Evolutionary conservation across 2,329 filamentous ascomycete genomes (phyloP), one percentile per base, ranked within the genome.

Genomic region (Hymenoscyphus albidus): DNA sequence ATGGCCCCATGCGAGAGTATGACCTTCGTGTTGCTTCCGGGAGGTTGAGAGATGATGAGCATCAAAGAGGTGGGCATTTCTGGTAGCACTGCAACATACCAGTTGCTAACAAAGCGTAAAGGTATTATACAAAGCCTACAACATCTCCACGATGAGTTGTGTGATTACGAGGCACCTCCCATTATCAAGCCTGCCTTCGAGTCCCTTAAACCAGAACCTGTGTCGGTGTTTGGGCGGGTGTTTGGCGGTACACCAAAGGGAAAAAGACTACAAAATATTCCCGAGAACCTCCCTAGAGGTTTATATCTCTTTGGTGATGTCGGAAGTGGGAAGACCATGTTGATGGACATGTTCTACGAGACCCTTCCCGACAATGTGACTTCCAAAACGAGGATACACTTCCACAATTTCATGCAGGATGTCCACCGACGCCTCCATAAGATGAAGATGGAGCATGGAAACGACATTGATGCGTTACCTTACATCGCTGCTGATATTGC

Each of bases 341-440:
- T 99, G 75, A 99, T 99, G 95, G 94, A 99, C 76, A 82, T 99
- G 59, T 97, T 98, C 77, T 97, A 93, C 80, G 93, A 98, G 69
- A 97, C 94, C 0, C 81, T 98, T 27, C 95, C 95, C 0, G 76
- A 81, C 16, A 89, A 89, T 65, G 93, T 98, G 69, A 84, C 82
- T 64, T 86, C 87, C 39, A 97, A 97, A 80, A 96, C 89, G 58
- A 85, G 95, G 58, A 97, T 99, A 74, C 95, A 99, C 80, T 99
- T 99, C 78, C 93, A 98, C 81, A 97, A 97, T 77, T 99, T 99
- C 81, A 99, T 99, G 95, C 95, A 98, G 77, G 91, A 96, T 77
- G 90, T 98, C 59, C 95, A 99, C 79, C 92, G 89, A 77, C 85
- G 94, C 66, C 80, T 98, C 72, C 95, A 98, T 80, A 87, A 87